These are phyloP conservation scores for Candida sp. DNA, from an alignment of 1,139 yeast genomes.

Conservation along the genomic window DNA sequence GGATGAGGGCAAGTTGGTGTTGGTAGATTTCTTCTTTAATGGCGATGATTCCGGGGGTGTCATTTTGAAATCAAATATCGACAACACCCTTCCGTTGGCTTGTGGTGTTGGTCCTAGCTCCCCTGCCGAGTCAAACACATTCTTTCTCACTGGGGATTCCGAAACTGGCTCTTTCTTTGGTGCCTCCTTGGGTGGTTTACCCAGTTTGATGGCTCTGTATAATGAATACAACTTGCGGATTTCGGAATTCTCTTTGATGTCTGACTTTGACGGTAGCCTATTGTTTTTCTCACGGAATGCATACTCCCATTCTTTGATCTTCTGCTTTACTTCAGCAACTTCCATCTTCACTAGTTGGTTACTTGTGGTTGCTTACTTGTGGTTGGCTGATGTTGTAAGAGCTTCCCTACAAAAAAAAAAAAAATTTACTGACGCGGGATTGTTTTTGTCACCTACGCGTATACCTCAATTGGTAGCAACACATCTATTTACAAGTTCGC, in stretches of 20 bases:
- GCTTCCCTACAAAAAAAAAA: background rate
- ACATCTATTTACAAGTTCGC: constrained; percentile 11
- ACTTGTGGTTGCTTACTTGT: too few relatives aligned
- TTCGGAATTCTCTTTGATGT: constrained; percentile 51
- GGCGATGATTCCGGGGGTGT: constrained; percentile 55
- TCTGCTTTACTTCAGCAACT: constrained; percentile 30
- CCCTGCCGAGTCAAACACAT: constrained; percentile 6
- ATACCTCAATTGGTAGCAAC: background rate
- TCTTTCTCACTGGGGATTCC: background rate
- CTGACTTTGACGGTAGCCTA: constrained; percentile 55
- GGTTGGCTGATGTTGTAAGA: too few relatives aligned
- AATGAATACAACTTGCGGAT: constrained; percentile 43
- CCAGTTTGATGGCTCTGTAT: constrained; percentile 13
- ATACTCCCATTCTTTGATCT: constrained; percentile 70
- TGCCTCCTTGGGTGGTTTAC: constrained; percentile 5
- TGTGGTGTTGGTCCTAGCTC: constrained; percentile 83
- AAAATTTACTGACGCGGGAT: background rate
- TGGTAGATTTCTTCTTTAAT: constrained; percentile 20
- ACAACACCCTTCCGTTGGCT: constrained; percentile 67
- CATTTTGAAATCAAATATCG: constrained; percentile 60
- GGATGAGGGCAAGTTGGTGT: background rate
- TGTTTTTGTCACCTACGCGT: constrained; percentile 5
- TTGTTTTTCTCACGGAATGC: constrained; percentile 45
- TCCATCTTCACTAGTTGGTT: constrained; percentile 6
- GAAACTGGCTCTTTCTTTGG: constrained; percentile 3